phyloP scores from a whole-genome alignment of 768 basidiomycete genomes.

The Pleurotus giganteus region DNA sequence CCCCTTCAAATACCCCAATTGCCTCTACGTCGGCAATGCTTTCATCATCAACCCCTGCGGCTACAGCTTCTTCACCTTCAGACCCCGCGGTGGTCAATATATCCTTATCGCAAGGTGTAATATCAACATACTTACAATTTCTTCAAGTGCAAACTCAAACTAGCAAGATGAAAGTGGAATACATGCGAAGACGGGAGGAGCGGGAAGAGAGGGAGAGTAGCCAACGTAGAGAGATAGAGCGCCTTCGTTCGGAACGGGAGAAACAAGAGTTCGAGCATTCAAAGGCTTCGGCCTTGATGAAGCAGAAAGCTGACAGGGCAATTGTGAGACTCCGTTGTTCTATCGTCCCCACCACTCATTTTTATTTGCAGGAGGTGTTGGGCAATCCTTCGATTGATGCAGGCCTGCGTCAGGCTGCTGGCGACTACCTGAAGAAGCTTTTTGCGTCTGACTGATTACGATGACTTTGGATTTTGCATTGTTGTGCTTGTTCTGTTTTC shows the following conservation, averaged over 20 bases:
- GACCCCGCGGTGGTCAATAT: constrained; percentile 34
- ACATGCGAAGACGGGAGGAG: constrained; percentile 63
- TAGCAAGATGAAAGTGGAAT: constrained; percentile 68
- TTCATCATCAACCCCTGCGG: constrained; percentile 17
- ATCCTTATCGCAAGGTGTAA: constrained; percentile 53
- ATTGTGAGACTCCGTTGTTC: constrained; percentile 37
- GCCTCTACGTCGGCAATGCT: constrained; percentile 18
- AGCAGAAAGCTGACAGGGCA: constrained; percentile 65
- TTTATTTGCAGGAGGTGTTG: constrained; percentile 46
- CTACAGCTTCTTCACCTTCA: constrained; percentile 13
- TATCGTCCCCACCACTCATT: constrained; percentile 2
- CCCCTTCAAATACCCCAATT: constrained; percentile 12
- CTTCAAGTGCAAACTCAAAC: constrained; percentile 69
- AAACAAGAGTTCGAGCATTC: constrained; percentile 52
- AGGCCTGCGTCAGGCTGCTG: constrained; percentile 62
- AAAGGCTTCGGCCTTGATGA: constrained; percentile 48
- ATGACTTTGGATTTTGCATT: constrained; percentile 1
- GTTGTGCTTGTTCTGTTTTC: neutral
- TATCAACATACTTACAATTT: constrained; percentile 55
- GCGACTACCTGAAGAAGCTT: constrained; percentile 70
- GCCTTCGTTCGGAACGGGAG: constrained; percentile 53
- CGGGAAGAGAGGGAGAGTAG: constrained; percentile 61
- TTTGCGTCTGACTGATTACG: constrained; percentile 40
- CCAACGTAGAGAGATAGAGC: constrained; percentile 50
- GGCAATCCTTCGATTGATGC: constrained; percentile 56